Percentiles rank a stretch among this genome's conserved stretches.
These are phyloP conservation scores for Metschnikowia borealis DNA, from an alignment of 805 yeast species.

Conservation along the genomic window DNA sequence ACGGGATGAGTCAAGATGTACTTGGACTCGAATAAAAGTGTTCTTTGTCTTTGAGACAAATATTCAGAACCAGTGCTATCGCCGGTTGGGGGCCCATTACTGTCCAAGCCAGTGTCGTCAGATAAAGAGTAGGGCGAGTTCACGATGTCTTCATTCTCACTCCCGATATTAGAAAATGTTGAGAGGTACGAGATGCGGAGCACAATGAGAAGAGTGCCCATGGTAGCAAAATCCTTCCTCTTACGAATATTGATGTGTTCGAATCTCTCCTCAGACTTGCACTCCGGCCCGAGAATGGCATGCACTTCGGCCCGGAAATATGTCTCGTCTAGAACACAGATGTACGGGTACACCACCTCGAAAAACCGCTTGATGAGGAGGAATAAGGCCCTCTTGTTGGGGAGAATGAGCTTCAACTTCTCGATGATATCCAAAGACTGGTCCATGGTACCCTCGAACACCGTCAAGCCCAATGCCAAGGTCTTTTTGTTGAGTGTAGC, in stretches of 20 bases:
- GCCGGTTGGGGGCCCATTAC: neutral
- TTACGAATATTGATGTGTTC: conserved; percentile 30
- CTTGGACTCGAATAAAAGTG: conserved; percentile 17
- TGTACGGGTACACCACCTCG: conserved; percentile 17
- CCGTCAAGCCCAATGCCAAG: conserved; percentile 31
- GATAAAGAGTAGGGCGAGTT: conserved; percentile 1
- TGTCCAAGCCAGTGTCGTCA: neutral
- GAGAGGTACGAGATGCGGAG: conserved; percentile 56
- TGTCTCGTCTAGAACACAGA: conserved; percentile 21
- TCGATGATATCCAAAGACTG: conserved; percentile 21
- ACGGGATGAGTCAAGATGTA: conserved; percentile 29
- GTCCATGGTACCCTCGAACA: conserved; percentile 29
- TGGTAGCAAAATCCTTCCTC: conserved; percentile 42
- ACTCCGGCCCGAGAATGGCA: conserved; percentile 37
- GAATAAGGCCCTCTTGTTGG: conserved; percentile 17
- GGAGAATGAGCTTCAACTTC: conserved; percentile 16
- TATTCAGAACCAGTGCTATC: neutral
- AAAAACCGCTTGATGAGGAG: conserved; percentile 18
- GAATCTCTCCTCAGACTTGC: conserved; percentile 8
- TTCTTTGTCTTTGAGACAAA: neutral
- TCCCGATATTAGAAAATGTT: conserved; percentile 20
- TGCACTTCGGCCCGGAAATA: conserved; percentile 34
- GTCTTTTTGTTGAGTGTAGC: conserved; percentile 26
- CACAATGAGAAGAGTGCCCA: conserved; percentile 51
- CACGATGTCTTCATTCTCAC: conserved; percentile 13